Evolutionary conservation across 352 stramenopile genomes (phyloP), one percentile per base, ranked within the genome.

Genomic region (Phytophthora capsici): DNA sequence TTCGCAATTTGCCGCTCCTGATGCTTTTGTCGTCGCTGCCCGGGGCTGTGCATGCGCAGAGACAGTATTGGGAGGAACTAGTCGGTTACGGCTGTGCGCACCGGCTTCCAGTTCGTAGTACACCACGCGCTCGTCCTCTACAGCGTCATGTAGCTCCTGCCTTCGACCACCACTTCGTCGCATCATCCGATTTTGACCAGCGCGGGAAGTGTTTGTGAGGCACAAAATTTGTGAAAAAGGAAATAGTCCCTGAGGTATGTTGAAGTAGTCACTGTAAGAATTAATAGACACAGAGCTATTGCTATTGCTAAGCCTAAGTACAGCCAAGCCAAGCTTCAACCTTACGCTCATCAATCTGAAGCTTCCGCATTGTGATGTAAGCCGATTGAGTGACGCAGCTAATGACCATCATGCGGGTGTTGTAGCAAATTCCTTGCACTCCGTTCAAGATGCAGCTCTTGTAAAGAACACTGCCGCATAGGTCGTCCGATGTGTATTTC

Each of bases 31-130:
- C 50, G 28, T 20, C 9, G 30, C 30, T 14, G 22, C 30, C 34
- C 56, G 56, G 41, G 47, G 10, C 28, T 57, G 38, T n/a, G 36
- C 4, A 30, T 48, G 44, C 0, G 32, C 34, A 10, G 51, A 45
- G n/a, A 32, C 40, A 12, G 57, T 59, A 26, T 74, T 57, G 12
- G 63, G 56, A 1, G 71, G 61, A 17, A 75, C 43, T 34, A 74
- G 43, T 8, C 79, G 44, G 9, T 61, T 59, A 3, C 26, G 59
- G 19, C 41, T 69, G 32, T 68, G 54, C 6, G 68, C 68, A 23
- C 53, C 69, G 1, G 69, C 65, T 48, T 87, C 78, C 43, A 89
- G 63, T 46, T 89, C 83, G 43, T 80, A 84, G 58, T 85, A 90
- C 57, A 91, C 83, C 34, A 88, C 69, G 47, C 69, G 69, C 44